Base-by-base conservation (phyloP, 352 stramenopile species). In the Sclerospora graminicola region DNA sequence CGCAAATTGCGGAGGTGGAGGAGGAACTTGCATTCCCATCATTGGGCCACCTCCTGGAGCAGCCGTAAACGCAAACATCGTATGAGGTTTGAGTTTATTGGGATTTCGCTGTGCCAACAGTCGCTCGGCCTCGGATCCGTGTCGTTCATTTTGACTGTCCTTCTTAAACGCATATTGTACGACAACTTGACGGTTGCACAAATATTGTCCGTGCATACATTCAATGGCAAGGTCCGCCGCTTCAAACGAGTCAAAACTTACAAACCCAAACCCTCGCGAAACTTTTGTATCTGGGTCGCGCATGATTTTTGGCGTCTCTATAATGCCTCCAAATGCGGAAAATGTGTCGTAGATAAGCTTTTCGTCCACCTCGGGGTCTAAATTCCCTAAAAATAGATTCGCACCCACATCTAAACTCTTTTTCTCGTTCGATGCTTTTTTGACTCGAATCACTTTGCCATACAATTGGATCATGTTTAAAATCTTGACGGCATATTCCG, bases 281-380 rank as follows among this genome's bases (percentile, higher is more conserved):
- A 70, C 57, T 46, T 94, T 93, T 7, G 89, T 97, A 8, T 96
- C 89, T 0, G 78, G 66, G 60, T 98, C 90, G 41, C 90, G 81
- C 81, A 96, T 95, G 47, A 98, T 78, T 57, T 98, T 97, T 3
- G 96, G 95, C 14, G 94, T 96, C 51, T 94, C 76, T 33, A 97
- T 95, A 53, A 99, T 91, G 18, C 83, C 95, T 8, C 97, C 97
- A 80, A 99, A 99, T 1, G 95, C 91, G 13, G 80, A 96, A 65
- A 99, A 99, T 2, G 96, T 99, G 69, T 99, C 96, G 63, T 99
- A 98, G 20, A 99, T 71, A 35, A 99, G 66, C 64, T 99, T 98
- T 69, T 99, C 96, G 66, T 99, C 95, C 19, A 99, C 96, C 51
- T 98, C 89, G 0, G 79, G 74, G 67, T 98, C 91, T 14, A 99